A percentile compares a stretch with the other conserved stretches of the same genome.
Evolutionary conservation across 768 basidiomycete species (phyloP).

Genomic region (Filobasidium floriforme): DNA sequence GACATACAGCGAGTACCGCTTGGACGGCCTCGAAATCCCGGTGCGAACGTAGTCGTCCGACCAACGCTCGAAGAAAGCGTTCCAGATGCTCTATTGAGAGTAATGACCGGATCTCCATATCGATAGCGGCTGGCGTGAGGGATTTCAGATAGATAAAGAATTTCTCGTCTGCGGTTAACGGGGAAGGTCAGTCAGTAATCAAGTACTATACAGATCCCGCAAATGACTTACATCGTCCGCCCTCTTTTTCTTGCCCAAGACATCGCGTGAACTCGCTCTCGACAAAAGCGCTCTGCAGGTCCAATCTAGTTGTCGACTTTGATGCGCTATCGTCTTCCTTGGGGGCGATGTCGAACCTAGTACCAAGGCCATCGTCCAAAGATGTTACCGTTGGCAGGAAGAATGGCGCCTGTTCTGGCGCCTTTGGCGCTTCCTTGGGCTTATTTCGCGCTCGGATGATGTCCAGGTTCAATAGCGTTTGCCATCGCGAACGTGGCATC

Average conservation of each 20-base stretch:
- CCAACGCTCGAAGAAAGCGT: constrained; percentile 67
- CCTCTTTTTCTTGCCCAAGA: constrained; percentile 53
- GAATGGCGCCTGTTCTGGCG: constrained; percentile 91
- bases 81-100: constrained; percentile 57
- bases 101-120: constrained; percentile 79
- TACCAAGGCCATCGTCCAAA: constrained; percentile 67
- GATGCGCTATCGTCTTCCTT: constrained; percentile 15
- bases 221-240: constrained; percentile 61
- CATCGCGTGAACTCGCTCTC: constrained; percentile 61
- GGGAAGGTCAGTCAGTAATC: neutral
- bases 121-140: constrained; percentile 81
- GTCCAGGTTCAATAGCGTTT: constrained; percentile 91
- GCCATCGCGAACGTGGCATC: constrained; percentile 87
- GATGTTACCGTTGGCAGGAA: constrained; percentile 68
- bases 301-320: constrained; percentile 45
- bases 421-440: constrained; percentile 90
- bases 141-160: constrained; percentile 80
- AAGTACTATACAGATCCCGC: neutral
- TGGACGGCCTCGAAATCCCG: constrained; percentile 95
- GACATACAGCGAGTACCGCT: constrained; percentile 72
- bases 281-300: constrained; percentile 27
- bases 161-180: constrained; percentile 54
- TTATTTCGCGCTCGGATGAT: constrained; percentile 94
- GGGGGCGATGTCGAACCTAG: constrained; percentile 60
- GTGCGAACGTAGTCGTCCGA: constrained; percentile 63